phyloP scores from a whole-genome alignment of 2,329 filamentous ascomycete genomes.

The Cercospora nicotianae region DNA sequence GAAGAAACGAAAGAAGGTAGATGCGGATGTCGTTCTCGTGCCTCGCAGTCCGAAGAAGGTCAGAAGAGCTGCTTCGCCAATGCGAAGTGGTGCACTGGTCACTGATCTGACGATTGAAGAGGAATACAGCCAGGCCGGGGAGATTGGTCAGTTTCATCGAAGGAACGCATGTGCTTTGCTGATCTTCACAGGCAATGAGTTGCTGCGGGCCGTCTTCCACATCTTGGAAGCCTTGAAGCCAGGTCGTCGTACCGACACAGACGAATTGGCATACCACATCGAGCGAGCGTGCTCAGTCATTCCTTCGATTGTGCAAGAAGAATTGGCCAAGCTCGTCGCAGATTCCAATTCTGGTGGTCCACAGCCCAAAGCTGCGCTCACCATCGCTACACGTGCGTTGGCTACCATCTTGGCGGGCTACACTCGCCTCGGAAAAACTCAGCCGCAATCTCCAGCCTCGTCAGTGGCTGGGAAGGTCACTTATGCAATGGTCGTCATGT shows the following conservation, averaged over 20 bases:
- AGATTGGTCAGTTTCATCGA: constrained; percentile 24
- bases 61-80: constrained; percentile 23
- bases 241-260: constrained; percentile 19
- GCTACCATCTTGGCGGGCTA: constrained; percentile 30
- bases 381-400: constrained; percentile 27
- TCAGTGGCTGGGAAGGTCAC: constrained; percentile 29
- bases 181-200: constrained; percentile 24
- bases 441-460: constrained; percentile 5
- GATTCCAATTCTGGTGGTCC: constrained; percentile 8
- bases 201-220: constrained; percentile 35
- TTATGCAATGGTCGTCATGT: constrained; percentile 41
- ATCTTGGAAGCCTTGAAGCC: constrained; percentile 32
- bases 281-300: constrained; percentile 27
- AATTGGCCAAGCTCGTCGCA: constrained; percentile 15
- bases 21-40: constrained; percentile 30
- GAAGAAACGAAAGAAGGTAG: constrained; percentile 36
- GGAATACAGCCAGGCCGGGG: constrained; percentile 27
- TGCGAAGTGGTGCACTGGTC: constrained; percentile 1
- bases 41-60: constrained; percentile 30
- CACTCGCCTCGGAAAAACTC: constrained; percentile 25
- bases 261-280: constrained; percentile 33
- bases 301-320: constrained; percentile 27
- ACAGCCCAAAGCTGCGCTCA: constrained; percentile 25
- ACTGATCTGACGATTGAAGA: constrained; percentile 10
- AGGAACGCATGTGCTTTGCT: neutral